phyloP scores from a whole-genome alignment of 495 filamentous ascomycete species.

The Penicilliopsis zonata region DNA sequence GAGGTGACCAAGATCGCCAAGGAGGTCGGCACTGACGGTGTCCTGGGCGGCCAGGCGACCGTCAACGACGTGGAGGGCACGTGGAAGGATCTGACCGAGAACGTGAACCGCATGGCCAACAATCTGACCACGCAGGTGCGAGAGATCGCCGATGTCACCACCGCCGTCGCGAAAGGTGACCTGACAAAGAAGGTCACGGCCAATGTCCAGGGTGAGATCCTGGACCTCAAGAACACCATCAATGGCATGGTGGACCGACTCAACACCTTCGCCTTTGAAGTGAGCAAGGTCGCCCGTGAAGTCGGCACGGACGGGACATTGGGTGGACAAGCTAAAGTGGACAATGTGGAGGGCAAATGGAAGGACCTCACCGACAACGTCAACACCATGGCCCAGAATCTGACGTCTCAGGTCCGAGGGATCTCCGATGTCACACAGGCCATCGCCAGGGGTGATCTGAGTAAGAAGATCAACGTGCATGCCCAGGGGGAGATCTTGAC shows the following conservation, averaged over 20 bases:
- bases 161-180: slow-evolving; percentile 89
- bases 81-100: slow-evolving; percentile 94
- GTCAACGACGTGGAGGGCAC: slow-evolving; percentile 97
- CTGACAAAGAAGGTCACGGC: slow-evolving; percentile 92
- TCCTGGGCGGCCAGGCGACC: slow-evolving; percentile 89
- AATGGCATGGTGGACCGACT: slow-evolving; percentile 99
- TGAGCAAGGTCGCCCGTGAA: slow-evolving; percentile 96
- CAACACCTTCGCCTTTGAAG: slow-evolving; percentile 93
- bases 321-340: slow-evolving; percentile 90
- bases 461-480: slow-evolving; percentile 90
- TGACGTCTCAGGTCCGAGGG: slow-evolving; percentile 88
- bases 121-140: slow-evolving; percentile 96
- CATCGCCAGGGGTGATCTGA: slow-evolving; percentile 89
- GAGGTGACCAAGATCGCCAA: slow-evolving; percentile 97
- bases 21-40: slow-evolving; percentile 94
- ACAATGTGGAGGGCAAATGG: slow-evolving; percentile 98
- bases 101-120: slow-evolving; percentile 98
- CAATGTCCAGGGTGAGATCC: slow-evolving; percentile 91
- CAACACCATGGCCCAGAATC: slow-evolving; percentile 83
- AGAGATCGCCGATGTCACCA: slow-evolving; percentile 96
- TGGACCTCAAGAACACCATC: slow-evolving; percentile 92
- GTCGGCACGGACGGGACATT: slow-evolving; percentile 96
- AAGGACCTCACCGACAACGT: slow-evolving; percentile 93
- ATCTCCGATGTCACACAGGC: slow-evolving; percentile 97
- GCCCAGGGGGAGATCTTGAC: slow-evolving; percentile 92